Conservation (phyloP, 345 rosid genomes). For the Ailanthus altissimus region DNA sequence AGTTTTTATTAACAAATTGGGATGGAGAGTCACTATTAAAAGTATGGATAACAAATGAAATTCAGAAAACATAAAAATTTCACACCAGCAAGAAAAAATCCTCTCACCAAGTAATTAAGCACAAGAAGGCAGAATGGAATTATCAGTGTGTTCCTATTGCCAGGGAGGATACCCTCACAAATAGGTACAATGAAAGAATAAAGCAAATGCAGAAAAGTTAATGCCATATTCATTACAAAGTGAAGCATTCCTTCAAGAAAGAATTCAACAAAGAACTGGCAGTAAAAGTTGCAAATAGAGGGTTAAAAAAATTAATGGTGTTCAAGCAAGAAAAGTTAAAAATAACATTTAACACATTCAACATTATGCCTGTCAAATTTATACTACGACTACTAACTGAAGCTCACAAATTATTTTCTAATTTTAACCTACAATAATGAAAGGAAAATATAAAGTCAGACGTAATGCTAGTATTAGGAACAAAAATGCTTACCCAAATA, state of each 20-base stretch:
- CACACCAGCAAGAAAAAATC: background rate
- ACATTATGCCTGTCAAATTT: background rate
- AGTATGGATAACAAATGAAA: background rate
- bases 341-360: no score
- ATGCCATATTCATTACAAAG: background rate
- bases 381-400: background rate
- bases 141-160: background rate
- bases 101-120: slow-evolving; percentile 1
- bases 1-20: background rate
- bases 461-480: background rate
- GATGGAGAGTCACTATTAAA: background rate
- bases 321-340: background rate
- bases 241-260: background rate
- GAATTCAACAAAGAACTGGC: background rate
- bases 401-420: background rate
- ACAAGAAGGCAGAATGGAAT: background rate
- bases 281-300: no score
- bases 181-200: background rate
- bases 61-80: background rate
- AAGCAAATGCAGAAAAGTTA: background rate
- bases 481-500: background rate
- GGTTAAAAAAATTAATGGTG: background rate
- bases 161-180: background rate
- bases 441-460: background rate
- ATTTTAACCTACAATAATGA: background rate